Base-by-base conservation (phyloP, 306 rosid species). In the Pyrus bretschneideri region DNA sequence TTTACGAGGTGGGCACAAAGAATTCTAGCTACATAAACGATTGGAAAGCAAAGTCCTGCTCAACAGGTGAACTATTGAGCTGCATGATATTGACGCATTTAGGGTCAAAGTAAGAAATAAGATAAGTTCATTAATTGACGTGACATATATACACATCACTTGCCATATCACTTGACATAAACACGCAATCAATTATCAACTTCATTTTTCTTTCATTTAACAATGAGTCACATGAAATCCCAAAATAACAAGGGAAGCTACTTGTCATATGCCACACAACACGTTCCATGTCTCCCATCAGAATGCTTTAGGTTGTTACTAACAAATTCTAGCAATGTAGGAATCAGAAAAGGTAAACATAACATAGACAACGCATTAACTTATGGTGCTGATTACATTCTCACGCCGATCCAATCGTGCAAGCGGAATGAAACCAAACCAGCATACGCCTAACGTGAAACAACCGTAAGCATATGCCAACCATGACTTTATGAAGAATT, bases 341-440 rank as follows among this genome's bases (percentile, higher is more conserved):
- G 6, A 74, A 74, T 29, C 78, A 45, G n/a, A 74, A 61, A 60
- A 27, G 17, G 77, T 61, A 21, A 63, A 62, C n/a, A 62, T 44
- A 74, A 63, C 70, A 44, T 61, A 21, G 78, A 45, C 78, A 62
- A 74, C 45, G 70, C 78, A 74, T 13, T 33, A 18, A 74, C 70
- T 30, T 62, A 60, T 21, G 60, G 70, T 46, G 54, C 42, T 59
- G 69, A 79, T 57, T 70, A 74, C 78, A 79, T 79, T 76, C 81
- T 63, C 78, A 76, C 38, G 82, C 78, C 21, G 77, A 63, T 74
- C 78, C 74, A 49, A 49, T 33, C 71, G 71, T 79, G 72, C 77
- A 58, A 49, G 73, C 30, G 62, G 69, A 78, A 64, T 71, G 78
- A 62, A 72, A 65, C 59, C 66, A 58, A 22, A 71, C 61, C n/a